A percentile compares a stretch with the other conserved stretches of the same genome.
Conservation (phyloP, 805 yeast genomes). For the Starmera caribaea region DNA sequence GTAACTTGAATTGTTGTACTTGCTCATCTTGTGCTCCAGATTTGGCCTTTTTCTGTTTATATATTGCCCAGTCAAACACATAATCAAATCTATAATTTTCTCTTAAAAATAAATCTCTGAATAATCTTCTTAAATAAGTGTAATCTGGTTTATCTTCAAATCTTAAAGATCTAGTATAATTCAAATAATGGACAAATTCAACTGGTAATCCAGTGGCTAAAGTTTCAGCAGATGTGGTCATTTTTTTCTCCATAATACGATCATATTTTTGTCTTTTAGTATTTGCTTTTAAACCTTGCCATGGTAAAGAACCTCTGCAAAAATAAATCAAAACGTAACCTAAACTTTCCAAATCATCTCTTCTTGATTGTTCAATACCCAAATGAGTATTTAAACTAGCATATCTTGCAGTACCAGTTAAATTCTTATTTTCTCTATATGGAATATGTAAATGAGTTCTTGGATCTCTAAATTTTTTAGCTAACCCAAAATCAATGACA, state of each 20-base stretch:
- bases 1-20: slow-evolving; percentile 21
- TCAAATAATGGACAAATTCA: slow-evolving; percentile 78
- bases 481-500: slow-evolving; percentile 91
- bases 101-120: slow-evolving; percentile 80
- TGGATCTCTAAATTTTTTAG: slow-evolving; percentile 93
- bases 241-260: slow-evolving; percentile 89
- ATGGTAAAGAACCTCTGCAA: slow-evolving; percentile 91
- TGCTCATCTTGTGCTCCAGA: slow-evolving; percentile 25
- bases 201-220: slow-evolving; percentile 87
- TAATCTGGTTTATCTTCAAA: slow-evolving; percentile 97
- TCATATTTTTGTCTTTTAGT: slow-evolving; percentile 96
- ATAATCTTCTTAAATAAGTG: slow-evolving; percentile 73
- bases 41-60: slow-evolving; percentile 57
- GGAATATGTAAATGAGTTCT: slow-evolving; percentile 92
- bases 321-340: slow-evolving; percentile 93
- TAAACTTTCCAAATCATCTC: slow-evolving; percentile 92
- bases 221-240: slow-evolving; percentile 78
- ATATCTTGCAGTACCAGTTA: slow-evolving; percentile 96
- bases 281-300: slow-evolving; percentile 98
- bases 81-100: slow-evolving; percentile 90
- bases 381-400: slow-evolving; percentile 92
- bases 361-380: slow-evolving; percentile 93
- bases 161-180: slow-evolving; percentile 80
- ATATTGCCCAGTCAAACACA: slow-evolving; percentile 94
- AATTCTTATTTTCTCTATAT: slow-evolving; percentile 89